Percentiles rank a stretch among this genome's conserved stretches.
phyloP scores from a whole-genome alignment of 2,329 filamentous ascomycete genomes.

The Nemania sp. region DNA sequence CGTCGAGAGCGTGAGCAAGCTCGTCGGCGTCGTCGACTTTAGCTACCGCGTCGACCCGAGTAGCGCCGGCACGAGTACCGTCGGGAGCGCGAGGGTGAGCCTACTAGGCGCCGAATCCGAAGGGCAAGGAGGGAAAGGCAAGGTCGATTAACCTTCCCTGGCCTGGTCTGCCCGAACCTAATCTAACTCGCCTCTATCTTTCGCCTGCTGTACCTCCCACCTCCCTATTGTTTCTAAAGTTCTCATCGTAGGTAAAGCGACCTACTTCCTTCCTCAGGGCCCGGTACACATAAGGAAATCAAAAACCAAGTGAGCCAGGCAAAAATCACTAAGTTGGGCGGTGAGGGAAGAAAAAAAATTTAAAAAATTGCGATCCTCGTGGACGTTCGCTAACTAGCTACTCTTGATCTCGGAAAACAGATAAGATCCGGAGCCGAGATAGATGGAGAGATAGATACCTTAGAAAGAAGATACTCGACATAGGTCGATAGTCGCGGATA shows the following conservation, averaged over 20 bases:
- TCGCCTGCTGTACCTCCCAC: background rate
- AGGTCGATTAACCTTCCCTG: conserved; percentile 37
- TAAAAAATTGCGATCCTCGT: no score
- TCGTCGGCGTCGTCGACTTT: conserved; percentile 79
- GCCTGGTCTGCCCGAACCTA: background rate
- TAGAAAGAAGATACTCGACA: background rate
- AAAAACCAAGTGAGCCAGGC: no score
- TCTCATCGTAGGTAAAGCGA: no score
- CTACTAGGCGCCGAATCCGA: conserved; percentile 5
- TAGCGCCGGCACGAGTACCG: conserved; percentile 1
- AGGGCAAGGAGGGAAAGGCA: conserved; percentile 22
- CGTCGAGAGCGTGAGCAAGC: conserved; percentile 62
- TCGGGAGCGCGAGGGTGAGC: conserved; percentile 15
- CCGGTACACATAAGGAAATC: no score
- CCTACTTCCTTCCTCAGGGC: no score
- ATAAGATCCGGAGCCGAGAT: no score
- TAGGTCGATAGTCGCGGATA: background rate
- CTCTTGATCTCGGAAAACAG: no score
- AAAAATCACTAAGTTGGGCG: no score
- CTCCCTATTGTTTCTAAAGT: no score
- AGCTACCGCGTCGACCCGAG: conserved; percentile 59
- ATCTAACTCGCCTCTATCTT: background rate
- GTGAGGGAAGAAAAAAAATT: no score
- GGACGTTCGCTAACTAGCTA: no score
- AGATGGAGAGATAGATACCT: background rate